These are phyloP conservation scores for Ophiocordyceps camponoti-floridani DNA, from an alignment of 2,329 filamentous ascomycete species.

Conservation along the genomic window DNA sequence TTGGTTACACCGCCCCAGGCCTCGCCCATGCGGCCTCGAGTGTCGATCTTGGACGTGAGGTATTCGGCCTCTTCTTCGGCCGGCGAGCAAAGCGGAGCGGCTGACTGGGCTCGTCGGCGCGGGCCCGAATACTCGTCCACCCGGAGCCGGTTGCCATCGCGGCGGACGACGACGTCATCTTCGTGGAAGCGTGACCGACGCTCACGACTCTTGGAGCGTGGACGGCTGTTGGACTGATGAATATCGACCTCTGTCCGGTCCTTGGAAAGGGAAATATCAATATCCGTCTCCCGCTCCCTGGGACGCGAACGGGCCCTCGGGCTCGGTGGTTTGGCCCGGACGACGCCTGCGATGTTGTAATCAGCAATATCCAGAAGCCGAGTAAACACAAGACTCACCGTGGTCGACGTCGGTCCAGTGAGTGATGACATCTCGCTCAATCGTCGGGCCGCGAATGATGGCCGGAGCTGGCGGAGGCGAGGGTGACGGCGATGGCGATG, in stretches of 20 bases:
- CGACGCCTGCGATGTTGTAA: slow-evolving; percentile 19
- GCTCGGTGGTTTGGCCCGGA: slow-evolving; percentile 22
- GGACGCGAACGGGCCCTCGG: slow-evolving; percentile 28
- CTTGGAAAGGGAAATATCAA: slow-evolving; percentile 39
- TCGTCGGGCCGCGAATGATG: slow-evolving; percentile 57
- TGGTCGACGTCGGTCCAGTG: slow-evolving; percentile 80
- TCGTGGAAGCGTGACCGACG: slow-evolving; percentile 29
- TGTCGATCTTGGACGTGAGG: slow-evolving; percentile 34
- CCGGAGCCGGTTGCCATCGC: slow-evolving; percentile 29
- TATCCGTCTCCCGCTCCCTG: slow-evolving; percentile 30
- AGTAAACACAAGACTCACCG: slow-evolving; percentile 33
- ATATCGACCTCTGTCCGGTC: slow-evolving; percentile 41
- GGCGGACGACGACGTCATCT: slow-evolving; percentile 49
- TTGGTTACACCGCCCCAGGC: slow-evolving; percentile 56
- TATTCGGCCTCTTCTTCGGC: slow-evolving; percentile 46
- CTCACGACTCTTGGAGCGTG: slow-evolving; percentile 19
- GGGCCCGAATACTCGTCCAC: slow-evolving; percentile 21
- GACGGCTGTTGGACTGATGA: slow-evolving; percentile 17
- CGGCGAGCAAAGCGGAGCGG: slow-evolving; percentile 21
- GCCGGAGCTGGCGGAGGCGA: slow-evolving; percentile 42
- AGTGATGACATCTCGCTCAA: slow-evolving; percentile 78
- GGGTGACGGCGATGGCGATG: slow-evolving; percentile 34
- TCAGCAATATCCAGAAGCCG: neutral
- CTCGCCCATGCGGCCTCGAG: slow-evolving; percentile 51
- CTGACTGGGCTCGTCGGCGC: slow-evolving; percentile 33